phyloP scores from a whole-genome alignment of 139 green algal species.

The Medakamo hakoo region DNA sequence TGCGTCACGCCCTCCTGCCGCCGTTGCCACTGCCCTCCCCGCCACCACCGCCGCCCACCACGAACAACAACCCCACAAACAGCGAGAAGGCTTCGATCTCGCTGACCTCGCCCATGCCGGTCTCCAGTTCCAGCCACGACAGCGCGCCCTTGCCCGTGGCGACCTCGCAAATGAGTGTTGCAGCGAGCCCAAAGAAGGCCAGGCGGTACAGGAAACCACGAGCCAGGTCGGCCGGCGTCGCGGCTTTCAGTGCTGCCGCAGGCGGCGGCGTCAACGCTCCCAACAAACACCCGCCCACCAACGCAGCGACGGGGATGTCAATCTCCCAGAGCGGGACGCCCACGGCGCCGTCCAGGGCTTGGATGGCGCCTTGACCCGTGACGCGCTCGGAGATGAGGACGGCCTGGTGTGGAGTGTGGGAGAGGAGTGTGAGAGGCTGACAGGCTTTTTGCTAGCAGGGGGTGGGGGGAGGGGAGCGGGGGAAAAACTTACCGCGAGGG shows the following conservation, averaged over 20 bases:
- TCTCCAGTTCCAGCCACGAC: conserved; percentile 28
- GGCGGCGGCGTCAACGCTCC: neutral
- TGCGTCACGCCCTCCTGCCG: neutral
- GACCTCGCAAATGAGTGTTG: conserved; percentile 20
- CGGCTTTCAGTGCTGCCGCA: neutral
- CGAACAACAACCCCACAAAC: conserved; percentile 23
- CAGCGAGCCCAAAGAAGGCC: conserved; percentile 15
- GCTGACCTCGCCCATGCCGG: conserved; percentile 19
- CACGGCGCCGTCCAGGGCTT: neutral
- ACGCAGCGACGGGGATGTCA: conserved; percentile 11
- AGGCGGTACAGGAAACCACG: conserved; percentile 1
- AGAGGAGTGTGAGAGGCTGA: no score
- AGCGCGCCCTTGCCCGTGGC: conserved; percentile 27
- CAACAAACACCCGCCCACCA: neutral
- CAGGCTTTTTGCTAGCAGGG: no score
- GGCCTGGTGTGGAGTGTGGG: no score
- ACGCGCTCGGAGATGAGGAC: neutral
- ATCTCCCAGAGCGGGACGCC: neutral
- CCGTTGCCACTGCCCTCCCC: neutral
- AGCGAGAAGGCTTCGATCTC: conserved; percentile 24
- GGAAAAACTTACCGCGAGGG: no score
- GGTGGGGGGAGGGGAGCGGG: no score
- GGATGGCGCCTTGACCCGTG: neutral
- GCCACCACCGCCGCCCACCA: conserved; percentile 9
- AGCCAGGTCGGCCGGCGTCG: neutral